These are phyloP conservation scores for Amanita rimosa DNA, from an alignment of 768 basidiomycete genomes.

Conservation along the genomic window DNA sequence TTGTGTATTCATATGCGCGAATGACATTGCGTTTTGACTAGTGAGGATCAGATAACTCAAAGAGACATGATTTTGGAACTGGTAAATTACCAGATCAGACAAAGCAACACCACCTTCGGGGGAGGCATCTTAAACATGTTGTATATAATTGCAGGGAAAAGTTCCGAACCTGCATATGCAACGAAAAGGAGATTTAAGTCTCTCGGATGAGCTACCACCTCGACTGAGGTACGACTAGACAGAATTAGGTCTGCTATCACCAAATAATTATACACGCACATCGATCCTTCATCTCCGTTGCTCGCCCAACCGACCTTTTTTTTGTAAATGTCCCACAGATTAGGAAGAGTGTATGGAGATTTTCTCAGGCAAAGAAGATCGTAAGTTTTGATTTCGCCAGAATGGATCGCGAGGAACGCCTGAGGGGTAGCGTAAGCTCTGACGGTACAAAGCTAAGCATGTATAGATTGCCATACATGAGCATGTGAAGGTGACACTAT, in stretches of 20 bases:
- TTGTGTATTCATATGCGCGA: constrained; percentile 54
- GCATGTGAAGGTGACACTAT: constrained; percentile 58
- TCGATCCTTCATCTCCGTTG: constrained; percentile 16
- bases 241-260: constrained; percentile 5
- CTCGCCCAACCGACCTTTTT: constrained; percentile 35
- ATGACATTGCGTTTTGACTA: constrained; percentile 39
- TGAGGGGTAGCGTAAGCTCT: constrained; percentile 12
- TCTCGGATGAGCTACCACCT: constrained; percentile 58
- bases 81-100: constrained; percentile 47
- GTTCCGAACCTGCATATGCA: constrained; percentile 55
- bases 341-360: constrained; percentile 59
- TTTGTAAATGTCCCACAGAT: constrained; percentile 68
- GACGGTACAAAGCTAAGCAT: background rate
- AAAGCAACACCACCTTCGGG: constrained; percentile 47
- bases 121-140: background rate
- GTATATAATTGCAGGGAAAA: background rate
- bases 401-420: constrained; percentile 36
- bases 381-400: constrained; percentile 60
- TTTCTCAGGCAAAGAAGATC: constrained; percentile 61
- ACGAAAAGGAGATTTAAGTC: constrained; percentile 64
- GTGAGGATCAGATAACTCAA: background rate
- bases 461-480: constrained; percentile 37
- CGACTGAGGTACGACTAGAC: constrained; percentile 40
- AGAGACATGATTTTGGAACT: background rate
- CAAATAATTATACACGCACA: constrained; percentile 17